Base-by-base conservation (phyloP, 148 eudicot species). In the Cornus florida region DNA sequence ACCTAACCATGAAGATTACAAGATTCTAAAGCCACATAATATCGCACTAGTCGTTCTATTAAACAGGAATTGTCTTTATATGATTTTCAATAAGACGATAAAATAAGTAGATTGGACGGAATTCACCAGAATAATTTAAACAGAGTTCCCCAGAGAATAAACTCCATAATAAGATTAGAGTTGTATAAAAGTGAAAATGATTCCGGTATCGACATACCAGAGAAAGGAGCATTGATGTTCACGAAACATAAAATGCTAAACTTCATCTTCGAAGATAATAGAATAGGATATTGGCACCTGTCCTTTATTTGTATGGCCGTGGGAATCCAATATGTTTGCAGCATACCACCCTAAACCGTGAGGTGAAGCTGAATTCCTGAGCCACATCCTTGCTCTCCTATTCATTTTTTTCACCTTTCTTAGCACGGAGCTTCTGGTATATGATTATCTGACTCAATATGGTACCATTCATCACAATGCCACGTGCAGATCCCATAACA, bases 381-480 rank as follows among this genome's bases (percentile, higher is more conserved):
- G 16, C 72, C 4, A 10, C 71, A 31, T 35, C 38, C 38, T 35
- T 4, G 5, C 19, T 7, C 32, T 72, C 84, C 91, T 85, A 95
- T 70, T 95, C 90, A 5, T 81, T 80, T 84, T 95, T 95, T 92
- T 93, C 91, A 33, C 80, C 97, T 84, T 90, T 91, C 92, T 85
- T 87, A 14, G 81, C 80, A 7, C 75, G 82, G 66, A 86, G 88
- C 83, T 91, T 94, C 84, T 76, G 88, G 91, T 93, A 95, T 69
- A 87, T n/a, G 78, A 91, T 80, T 73, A 95, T 95, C 86, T 95
- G 98, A 77, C 92, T 87, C 88, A 95, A 79, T 74, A 95, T 82
- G 82, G 92, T 83, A 43, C 94, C 96, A 69, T 95, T 95, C 12
- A 86, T 90, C 78, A 85, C 31, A 28, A 88, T 88, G 70, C 98